A percentile compares a stretch with the other conserved stretches of the same genome.
Evolutionary conservation across 192 early-diverging fungal species (phyloP).

Genomic region (Radiomyces spectabilis): DNA sequence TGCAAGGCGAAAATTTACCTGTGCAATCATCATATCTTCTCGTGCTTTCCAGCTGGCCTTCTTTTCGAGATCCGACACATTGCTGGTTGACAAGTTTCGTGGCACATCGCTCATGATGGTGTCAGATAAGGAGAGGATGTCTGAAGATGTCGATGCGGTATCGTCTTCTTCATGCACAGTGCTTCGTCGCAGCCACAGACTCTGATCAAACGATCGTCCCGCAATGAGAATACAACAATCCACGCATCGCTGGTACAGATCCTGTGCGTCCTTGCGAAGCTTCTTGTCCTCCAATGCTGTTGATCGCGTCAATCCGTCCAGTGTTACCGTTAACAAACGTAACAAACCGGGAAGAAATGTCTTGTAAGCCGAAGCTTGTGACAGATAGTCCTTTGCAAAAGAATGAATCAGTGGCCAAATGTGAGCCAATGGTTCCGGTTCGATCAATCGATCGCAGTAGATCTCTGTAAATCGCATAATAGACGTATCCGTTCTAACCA

Average conservation of each 20-base stretch:
- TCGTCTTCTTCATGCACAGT: conserved; percentile 34
- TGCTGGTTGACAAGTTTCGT: conserved; percentile 21
- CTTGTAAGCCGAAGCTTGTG: conserved; percentile 46
- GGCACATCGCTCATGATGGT: neutral
- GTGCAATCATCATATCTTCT: conserved; percentile 61
- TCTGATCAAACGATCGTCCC: conserved; percentile 70
- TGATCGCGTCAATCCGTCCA: conserved; percentile 19
- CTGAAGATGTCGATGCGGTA: neutral
- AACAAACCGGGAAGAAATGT: conserved; percentile 38
- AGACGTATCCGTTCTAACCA: conserved; percentile 53
- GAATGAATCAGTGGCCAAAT: conserved; percentile 53
- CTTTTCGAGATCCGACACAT: conserved; percentile 34
- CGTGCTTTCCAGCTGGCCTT: conserved; percentile 46
- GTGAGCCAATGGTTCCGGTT: conserved; percentile 38
- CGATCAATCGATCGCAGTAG: conserved; percentile 41
- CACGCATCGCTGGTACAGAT: conserved; percentile 48
- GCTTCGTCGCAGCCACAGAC: conserved; percentile 49
- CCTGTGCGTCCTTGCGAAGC: conserved; percentile 49
- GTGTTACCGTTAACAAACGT: conserved; percentile 49
- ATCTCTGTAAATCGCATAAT: conserved; percentile 58
- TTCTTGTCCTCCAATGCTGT: conserved; percentile 52
- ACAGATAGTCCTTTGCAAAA: conserved; percentile 54
- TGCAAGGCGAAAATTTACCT: conserved; percentile 35
- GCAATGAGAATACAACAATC: conserved; percentile 73
- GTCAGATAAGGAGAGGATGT: neutral